phyloP scores from a whole-genome alignment of 345 rosid species.

The Eutrema heterophyllum region DNA sequence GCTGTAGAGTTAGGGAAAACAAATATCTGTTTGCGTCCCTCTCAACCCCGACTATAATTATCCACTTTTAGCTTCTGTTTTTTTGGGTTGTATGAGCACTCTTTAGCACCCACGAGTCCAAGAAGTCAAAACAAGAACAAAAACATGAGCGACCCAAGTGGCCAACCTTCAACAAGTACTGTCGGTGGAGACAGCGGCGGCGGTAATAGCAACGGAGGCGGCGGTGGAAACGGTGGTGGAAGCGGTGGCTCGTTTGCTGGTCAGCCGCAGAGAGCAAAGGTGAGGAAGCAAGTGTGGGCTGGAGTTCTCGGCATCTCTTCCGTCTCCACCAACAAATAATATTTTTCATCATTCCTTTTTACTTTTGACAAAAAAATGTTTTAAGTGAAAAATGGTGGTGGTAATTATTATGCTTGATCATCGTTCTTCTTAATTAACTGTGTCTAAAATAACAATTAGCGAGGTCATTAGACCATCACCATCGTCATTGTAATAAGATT shows the following conservation, averaged over 20 bases:
- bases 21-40: conserved; percentile 12
- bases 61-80: not conserved
- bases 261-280: conserved; percentile 28
- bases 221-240: not conserved
- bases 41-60: not conserved
- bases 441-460: conserved; percentile 7
- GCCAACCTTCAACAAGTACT: conserved; percentile 18
- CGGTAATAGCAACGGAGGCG: not conserved
- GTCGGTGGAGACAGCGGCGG: conserved; percentile 1
- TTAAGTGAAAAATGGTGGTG: conserved; percentile 6
- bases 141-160: conserved; percentile 26
- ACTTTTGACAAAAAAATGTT: not conserved
- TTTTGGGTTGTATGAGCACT: not conserved
- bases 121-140: not conserved
- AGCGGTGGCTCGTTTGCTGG: conserved; percentile 4
- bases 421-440: not conserved
- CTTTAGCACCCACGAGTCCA: conserved; percentile 7
- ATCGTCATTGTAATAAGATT: conserved; percentile 2
- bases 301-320: conserved; percentile 26
- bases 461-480: not conserved
- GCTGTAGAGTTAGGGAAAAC: not conserved
- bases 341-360: not conserved
- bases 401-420: not conserved
- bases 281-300: conserved; percentile 29
- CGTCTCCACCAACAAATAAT: conserved; percentile 17